Evolutionary conservation across 2,329 filamentous ascomycete species (phyloP).

Genomic region (Nemania abortiva): DNA sequence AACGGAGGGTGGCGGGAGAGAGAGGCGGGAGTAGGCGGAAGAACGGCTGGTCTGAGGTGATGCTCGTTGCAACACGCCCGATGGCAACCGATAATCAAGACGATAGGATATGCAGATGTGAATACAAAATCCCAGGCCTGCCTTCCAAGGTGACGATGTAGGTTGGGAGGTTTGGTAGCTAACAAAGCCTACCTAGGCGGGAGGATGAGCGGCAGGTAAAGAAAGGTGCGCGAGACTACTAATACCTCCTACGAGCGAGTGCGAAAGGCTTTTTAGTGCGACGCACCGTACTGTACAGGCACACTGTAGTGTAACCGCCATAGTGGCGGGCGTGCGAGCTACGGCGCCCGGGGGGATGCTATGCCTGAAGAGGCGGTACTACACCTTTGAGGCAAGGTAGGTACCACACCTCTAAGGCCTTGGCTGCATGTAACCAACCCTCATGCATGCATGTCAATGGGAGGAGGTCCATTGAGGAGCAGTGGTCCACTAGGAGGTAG

Average conservation of each 20-base stretch:
- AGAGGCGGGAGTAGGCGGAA: slow-evolving; percentile 2
- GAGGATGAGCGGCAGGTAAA: slow-evolving; percentile 22
- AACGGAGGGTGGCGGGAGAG: neutral
- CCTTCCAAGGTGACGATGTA: slow-evolving; percentile 37
- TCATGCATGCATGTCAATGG: slow-evolving; percentile 37
- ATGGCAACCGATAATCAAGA: slow-evolving; percentile 15
- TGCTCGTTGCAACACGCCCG: slow-evolving; percentile 22
- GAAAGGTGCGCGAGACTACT: slow-evolving; percentile 24
- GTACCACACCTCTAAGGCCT: slow-evolving; percentile 26
- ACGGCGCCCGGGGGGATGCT: neutral
- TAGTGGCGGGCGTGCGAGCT: slow-evolving; percentile 12
- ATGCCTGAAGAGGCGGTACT: slow-evolving; percentile 26
- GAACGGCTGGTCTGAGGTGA: neutral
- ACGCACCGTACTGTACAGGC: neutral
- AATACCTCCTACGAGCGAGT: slow-evolving; percentile 21
- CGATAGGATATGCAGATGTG: slow-evolving; percentile 12
- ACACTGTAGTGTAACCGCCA: slow-evolving; percentile 20
- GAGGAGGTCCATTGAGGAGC: slow-evolving; percentile 7
- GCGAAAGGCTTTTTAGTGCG: slow-evolving; percentile 22
- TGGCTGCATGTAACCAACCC: slow-evolving; percentile 35
- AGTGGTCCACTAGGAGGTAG: neutral
- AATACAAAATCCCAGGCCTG: slow-evolving; percentile 47
- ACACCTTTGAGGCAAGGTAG: slow-evolving; percentile 15
- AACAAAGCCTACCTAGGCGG: slow-evolving; percentile 27
- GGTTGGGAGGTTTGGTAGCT: slow-evolving; percentile 26